Conservation (phyloP, 2,329 filamentous ascomycete genomes). For the Phyllosticta capitalensis region DNA sequence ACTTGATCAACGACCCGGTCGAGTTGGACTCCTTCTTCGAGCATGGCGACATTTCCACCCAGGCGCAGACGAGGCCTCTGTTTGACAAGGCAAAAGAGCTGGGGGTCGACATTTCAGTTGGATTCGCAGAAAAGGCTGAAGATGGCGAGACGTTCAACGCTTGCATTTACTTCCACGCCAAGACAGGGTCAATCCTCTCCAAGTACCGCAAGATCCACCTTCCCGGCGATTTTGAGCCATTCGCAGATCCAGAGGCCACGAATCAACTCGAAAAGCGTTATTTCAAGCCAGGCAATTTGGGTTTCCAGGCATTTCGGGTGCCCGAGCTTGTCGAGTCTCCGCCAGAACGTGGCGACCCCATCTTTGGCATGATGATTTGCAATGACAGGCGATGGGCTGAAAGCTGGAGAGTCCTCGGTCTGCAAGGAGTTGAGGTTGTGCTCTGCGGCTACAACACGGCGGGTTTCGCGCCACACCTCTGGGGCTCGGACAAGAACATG, state of each 20-base stretch:
- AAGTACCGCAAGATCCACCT: conserved; percentile 18
- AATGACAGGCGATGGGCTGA: conserved; percentile 46
- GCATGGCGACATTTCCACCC: conserved; percentile 29
- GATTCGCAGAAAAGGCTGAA: conserved; percentile 41
- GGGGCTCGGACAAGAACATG: conserved; percentile 31
- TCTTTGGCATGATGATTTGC: conserved; percentile 46
- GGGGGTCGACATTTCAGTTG: conserved; percentile 42
- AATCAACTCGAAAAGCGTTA: conserved; percentile 48
- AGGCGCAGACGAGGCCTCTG: conserved; percentile 36
- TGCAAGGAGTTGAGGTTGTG: conserved; percentile 41
- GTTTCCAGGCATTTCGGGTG: conserved; percentile 42
- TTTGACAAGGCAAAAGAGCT: conserved; percentile 39
- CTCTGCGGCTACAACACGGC: conserved; percentile 44
- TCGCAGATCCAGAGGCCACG: conserved; percentile 35
- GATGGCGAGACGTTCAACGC: conserved; percentile 24
- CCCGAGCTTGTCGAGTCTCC: conserved; percentile 15
- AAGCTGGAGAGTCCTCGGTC: conserved; percentile 41
- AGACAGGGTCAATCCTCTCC: conserved; percentile 14
- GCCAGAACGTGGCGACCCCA: conserved; percentile 34
- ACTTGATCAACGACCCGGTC: conserved; percentile 35
- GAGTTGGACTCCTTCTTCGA: conserved; percentile 43
- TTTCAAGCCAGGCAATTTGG: conserved; percentile 42
- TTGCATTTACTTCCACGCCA: conserved; percentile 18
- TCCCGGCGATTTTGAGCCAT: conserved; percentile 18
- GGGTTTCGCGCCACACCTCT: conserved; percentile 38